Base-by-base conservation (phyloP, 371 early-diverging fungal genomes). In the Funneliformis caledonium region DNA sequence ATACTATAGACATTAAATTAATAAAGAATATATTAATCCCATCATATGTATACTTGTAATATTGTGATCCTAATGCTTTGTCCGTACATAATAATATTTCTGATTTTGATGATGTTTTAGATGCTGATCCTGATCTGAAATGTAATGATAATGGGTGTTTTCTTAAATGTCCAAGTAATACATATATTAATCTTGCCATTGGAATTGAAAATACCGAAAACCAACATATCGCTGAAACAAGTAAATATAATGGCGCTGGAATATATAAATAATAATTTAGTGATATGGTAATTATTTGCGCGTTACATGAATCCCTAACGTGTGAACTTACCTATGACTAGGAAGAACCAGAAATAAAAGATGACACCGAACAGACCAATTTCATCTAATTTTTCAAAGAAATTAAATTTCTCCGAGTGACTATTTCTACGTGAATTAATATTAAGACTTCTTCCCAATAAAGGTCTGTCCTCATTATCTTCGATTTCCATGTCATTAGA, bases 11-110 rank as follows among this genome's bases (percentile, higher is more conserved):
- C 74, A 97, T 85, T 86, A 97, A 83, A 85, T 98, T 97, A 89
- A 98, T 94, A 81, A 98, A 94, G 60, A 97, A 91, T 70, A 98
- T 96, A 87, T 98, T 98, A 88, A 97, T 94, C 16, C 98, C 98
- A 80, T 97, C 97, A 59, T 94, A 91, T 7, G 98, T 98, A 85
- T 96, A 97, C 86, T 95, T 95, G 91, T 94, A 94, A 84, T 96
- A 96, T 82, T 93, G 92, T 72, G 92, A 83, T 22, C 96, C 96
- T 52, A 93, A 86, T 0, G 95, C 95, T 70, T 93, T 89, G 82
- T 92, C 92, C 0, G 93, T 94, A 83, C 95, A 95, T 48, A 96
- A 85, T 33, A 95, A 82, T 31, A 94, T 91, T 64, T 88, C 86
- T 12, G 87, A 87, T 1, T 88, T 86, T 42, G 86, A 83, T 1